phyloP scores from a whole-genome alignment of 805 yeast species.

The Barnettozyma populi region DNA sequence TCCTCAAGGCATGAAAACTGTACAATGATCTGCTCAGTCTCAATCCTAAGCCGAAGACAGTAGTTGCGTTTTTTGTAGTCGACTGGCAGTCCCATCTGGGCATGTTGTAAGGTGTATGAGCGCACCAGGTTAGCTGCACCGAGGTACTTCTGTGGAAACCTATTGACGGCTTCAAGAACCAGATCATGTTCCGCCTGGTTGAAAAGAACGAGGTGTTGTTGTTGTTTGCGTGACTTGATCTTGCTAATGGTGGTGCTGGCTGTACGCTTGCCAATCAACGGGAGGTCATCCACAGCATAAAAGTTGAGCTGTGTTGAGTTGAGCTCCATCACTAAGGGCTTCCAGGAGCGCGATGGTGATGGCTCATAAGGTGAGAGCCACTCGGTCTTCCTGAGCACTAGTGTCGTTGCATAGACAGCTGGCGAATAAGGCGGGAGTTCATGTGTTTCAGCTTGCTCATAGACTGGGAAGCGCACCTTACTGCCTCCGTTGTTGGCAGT shows the following conservation, averaged over 20 bases:
- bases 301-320: conserved; percentile 84
- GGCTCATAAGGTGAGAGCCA: conserved; percentile 74
- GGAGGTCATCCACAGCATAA: conserved; percentile 39
- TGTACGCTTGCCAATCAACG: conserved; percentile 27
- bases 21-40: conserved; percentile 74
- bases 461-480: conserved; percentile 29
- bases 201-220: conserved; percentile 10
- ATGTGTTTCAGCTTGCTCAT: conserved; percentile 25
- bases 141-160: conserved; percentile 14
- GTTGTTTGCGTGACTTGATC: conserved; percentile 6
- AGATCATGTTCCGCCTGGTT: conserved; percentile 24
- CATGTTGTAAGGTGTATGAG: conserved; percentile 78
- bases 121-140: conserved; percentile 35
- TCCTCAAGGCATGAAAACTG: conserved; percentile 58
- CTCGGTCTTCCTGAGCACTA: conserved; percentile 62
- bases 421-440: conserved; percentile 62
- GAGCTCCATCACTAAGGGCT: conserved; percentile 58
- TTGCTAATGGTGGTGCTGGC: conserved; percentile 17
- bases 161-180: conserved; percentile 15
- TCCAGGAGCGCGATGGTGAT: conserved; percentile 68
- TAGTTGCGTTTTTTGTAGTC: conserved; percentile 72
- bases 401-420: conserved; percentile 54
- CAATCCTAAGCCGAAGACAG: conserved; percentile 72
- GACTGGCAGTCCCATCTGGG: conserved; percentile 76
- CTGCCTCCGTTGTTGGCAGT: conserved; percentile 9